Evolutionary conservation across 306 rosid genomes (phyloP).

Genomic region (Hylodesmum podocarpum): DNA sequence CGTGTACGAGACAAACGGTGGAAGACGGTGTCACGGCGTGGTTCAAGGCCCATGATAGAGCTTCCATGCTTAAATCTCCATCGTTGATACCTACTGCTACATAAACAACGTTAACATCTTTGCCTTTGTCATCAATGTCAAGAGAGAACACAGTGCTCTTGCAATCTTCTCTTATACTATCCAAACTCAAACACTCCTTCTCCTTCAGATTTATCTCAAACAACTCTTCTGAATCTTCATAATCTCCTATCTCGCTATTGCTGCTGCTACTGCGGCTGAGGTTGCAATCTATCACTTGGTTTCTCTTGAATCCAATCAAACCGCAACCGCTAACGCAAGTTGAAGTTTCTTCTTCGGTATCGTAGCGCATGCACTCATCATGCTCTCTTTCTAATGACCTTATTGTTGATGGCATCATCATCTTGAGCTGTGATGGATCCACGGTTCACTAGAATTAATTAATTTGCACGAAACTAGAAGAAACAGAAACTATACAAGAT

Average conservation of each 20-base stretch:
- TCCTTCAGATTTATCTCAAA: constrained; percentile 28
- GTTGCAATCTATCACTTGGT: constrained; percentile 17
- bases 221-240: constrained; percentile 28
- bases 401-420: neutral
- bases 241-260: constrained; percentile 45
- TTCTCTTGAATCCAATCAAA: constrained; percentile 23
- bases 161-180: constrained; percentile 52
- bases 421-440: neutral
- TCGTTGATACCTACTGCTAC: constrained; percentile 48
- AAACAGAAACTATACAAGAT: neutral
- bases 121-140: constrained; percentile 4
- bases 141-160: constrained; percentile 45
- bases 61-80: constrained; percentile 59
- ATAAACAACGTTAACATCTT: constrained; percentile 46
- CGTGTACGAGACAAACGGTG: constrained; percentile 53
- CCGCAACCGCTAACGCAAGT: neutral
- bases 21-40: constrained; percentile 42
- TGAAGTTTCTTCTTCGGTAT: neutral
- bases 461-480: neutral
- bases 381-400: neutral
- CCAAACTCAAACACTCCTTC: constrained; percentile 39
- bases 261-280: neutral
- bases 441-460: neutral
- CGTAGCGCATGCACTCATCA: neutral
- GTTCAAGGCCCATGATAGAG: constrained; percentile 62